Evolutionary conservation across 2,329 filamentous ascomycete species (phyloP), one percentile per base, ranked within the genome.

Genomic region (Tolypocladium tropicale): DNA sequence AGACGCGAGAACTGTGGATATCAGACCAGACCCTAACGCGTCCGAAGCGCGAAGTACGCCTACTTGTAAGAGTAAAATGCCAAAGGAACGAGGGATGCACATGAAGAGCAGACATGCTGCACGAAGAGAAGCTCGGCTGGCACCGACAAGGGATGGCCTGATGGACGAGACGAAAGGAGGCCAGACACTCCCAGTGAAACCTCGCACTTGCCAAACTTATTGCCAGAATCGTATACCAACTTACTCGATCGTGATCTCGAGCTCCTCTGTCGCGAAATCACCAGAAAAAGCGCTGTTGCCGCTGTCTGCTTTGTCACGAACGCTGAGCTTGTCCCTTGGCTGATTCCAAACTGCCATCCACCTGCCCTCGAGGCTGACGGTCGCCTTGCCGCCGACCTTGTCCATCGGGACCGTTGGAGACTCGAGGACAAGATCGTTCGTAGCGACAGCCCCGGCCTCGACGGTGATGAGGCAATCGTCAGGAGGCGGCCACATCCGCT

Each of bases 281-380:
- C 58, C 58, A 34, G 52, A 37, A 39, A 58, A 59, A 18, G 43
- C 56, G 36, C 43, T 55, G 18, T 49, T 36, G 36, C 54, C 55
- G 33, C 55, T 55, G 16, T 52, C 33, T 4, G 59, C 56, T 43
- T 55, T 51, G 18, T 58, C 59, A 14, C 56, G 51, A n/a, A 58
- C 56, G 28, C 55, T 58, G 16, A 64, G 41, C 48, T 60, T 62
- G 61, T 53, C 57, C 56, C 58, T 60, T 16, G 57, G 18, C 48
- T 59, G 56, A 7, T 62, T 61, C 70, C 71, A 73, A 14, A 73
- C 71, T 18, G 63, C 62, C 61, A 64, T 67, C 72, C 72, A 75
- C 52, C 61, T 57, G 6, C 72, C 72, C 53, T 64, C 62, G 54
- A 68, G 65, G 55, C 63, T 59, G 21, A 72, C 69, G 30, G 58